Percentiles rank a stretch among this genome's conserved stretches.
phyloP scores from a whole-genome alignment of 768 basidiomycete species.

The Podaxis sp. region DNA sequence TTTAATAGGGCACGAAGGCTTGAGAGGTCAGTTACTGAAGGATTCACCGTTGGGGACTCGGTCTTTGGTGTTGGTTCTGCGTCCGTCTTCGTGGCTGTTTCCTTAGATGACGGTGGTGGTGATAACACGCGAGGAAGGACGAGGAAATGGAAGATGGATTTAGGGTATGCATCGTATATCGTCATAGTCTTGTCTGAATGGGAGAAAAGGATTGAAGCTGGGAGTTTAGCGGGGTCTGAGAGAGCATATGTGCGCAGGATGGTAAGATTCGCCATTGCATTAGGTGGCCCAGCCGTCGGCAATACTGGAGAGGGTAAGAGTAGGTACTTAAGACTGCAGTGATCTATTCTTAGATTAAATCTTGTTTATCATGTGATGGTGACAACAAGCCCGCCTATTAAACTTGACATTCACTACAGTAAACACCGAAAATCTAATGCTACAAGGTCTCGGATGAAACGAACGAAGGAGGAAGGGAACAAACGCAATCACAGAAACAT shows the following conservation, averaged over 20 bases:
- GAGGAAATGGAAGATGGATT: constrained; percentile 87
- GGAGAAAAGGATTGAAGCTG: constrained; percentile 60
- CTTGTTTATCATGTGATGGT: neutral
- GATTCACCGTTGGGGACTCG: constrained; percentile 9
- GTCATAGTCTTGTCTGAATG: constrained; percentile 56
- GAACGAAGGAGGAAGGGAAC: neutral
- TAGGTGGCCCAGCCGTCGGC: neutral
- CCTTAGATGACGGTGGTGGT: neutral
- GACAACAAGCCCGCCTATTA: neutral
- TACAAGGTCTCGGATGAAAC: constrained; percentile 1
- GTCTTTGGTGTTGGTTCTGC: constrained; percentile 21
- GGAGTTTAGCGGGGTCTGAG: constrained; percentile 50
- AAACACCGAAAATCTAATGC: neutral
- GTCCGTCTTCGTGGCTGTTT: neutral
- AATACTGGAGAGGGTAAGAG: neutral
- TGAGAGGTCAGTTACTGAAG: constrained; percentile 38
- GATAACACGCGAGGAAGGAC: constrained; percentile 63
- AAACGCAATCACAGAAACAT: constrained; percentile 34
- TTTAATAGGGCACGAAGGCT: constrained; percentile 58
- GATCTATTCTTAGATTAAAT: neutral
- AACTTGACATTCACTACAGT: neutral
- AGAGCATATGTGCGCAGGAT: constrained; percentile 64
- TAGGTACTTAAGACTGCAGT: no score
- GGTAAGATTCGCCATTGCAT: constrained; percentile 45
- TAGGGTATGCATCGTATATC: constrained; percentile 76